Evolutionary conservation across 129 eudicot species (phyloP).

Genomic region (Ambrosia trifida): DNA sequence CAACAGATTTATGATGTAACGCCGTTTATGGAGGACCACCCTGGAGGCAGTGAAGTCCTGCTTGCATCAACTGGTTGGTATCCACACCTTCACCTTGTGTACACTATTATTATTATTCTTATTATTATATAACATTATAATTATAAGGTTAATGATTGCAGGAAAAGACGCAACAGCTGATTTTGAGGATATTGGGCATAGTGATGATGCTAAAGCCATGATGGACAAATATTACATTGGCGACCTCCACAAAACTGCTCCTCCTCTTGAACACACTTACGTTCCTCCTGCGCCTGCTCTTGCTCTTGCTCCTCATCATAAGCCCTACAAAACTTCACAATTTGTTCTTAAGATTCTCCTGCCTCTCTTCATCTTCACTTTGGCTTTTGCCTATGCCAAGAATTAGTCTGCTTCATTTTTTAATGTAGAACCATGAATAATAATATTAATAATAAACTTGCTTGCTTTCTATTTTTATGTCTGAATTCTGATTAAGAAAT

Average conservation of each 20-base stretch:
- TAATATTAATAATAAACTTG: neutral
- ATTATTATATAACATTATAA: no score
- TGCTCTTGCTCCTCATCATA: conserved; percentile 27
- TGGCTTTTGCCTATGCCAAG: conserved; percentile 64
- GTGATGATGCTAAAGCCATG: conserved; percentile 64
- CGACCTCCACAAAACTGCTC: conserved; percentile 47
- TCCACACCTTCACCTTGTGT: neutral
- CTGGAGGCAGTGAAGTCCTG: conserved; percentile 73
- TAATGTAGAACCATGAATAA: neutral
- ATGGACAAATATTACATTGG: conserved; percentile 67
- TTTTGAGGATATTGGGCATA: conserved; percentile 77
- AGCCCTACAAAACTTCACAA: conserved; percentile 41
- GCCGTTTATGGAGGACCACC: conserved; percentile 67
- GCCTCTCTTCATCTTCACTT: conserved; percentile 54
- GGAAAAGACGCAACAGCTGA: conserved; percentile 80
- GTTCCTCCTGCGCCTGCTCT: conserved; percentile 32
- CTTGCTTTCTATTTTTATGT: no score
- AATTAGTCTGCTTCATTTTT: conserved; percentile 20
- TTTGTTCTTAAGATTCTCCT: conserved; percentile 54
- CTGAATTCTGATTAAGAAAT: neutral
- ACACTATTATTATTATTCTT: no score
- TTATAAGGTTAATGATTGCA: conserved; percentile 4
- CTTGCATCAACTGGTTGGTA: conserved; percentile 50
- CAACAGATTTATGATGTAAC: conserved; percentile 62
- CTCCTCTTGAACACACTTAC: conserved; percentile 51